Base-by-base conservation (phyloP, 768 basidiomycete species). In the Hortiboletus flavorubellus region DNA sequence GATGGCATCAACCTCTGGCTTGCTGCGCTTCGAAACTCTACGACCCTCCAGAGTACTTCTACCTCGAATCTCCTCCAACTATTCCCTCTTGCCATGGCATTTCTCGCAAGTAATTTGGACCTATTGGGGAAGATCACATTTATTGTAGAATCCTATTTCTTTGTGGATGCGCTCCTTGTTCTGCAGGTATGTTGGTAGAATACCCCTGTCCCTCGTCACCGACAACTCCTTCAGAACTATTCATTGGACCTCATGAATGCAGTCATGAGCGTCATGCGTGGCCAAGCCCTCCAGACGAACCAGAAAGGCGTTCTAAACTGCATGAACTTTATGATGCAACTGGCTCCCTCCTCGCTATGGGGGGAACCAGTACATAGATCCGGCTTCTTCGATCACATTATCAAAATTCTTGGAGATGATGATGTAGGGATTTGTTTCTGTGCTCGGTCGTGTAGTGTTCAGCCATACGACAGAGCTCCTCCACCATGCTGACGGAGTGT, bases 1-100 rank as follows among this genome's bases (percentile, higher is more conserved):
- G 93, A 95, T 68, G 88, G 82, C 0, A 68, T 93, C 45, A 76
- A 75, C 40, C 80, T 96, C 11, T 95, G 93, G 93, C 75, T 79
- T 23, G 75, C 80, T 33, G 81, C 88, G 1, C 72, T 94, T 37
- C 78, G 85, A 46, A 89, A 91, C 63, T 79, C 87, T 1, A 67
- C 77, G 2, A 73, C 77, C 1, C 66, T 91, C 8, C 72, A 79
- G 11, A 78, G 72, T 55, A 61, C 72, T n/a, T 70, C 75, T 49
- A 79, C 79, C 2, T 76, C 80, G 0, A 78, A 76, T 38, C 76
- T 93, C 23, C 70, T 84, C 33, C 81, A 84, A 26, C 73, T 95
- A 30, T 82, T 91, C 52, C 89, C 89, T 16, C 65, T 79, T 34
- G 81, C 81, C 3, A 66, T 91, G 11, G 52, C 72, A n/a, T 69